phyloP scores from a whole-genome alignment of 129 eudicot genomes.

The Oenanthe sinensis region DNA sequence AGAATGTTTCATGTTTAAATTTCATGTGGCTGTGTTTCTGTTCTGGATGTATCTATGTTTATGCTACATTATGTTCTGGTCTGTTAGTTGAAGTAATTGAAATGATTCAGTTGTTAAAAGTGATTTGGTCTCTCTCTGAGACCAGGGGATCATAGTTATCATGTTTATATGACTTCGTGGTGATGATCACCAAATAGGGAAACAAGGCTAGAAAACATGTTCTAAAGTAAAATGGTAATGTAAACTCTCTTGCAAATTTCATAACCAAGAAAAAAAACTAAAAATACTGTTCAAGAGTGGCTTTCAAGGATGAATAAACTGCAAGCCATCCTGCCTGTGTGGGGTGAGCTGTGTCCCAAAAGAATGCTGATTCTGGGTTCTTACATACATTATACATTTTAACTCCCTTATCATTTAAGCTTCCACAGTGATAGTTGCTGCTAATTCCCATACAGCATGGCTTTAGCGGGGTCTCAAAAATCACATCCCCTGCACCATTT shows the following conservation, averaged over 20 bases:
- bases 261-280: not conserved
- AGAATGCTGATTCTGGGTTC: slow-evolving; percentile 49
- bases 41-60: not conserved
- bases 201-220: not conserved
- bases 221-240: not conserved
- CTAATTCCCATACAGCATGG: slow-evolving; percentile 54
- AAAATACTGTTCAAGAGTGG: slow-evolving; percentile 28
- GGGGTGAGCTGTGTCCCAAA: slow-evolving; percentile 74
- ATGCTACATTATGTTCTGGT: not conserved
- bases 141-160: not conserved
- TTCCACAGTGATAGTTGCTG: slow-evolving; percentile 34
- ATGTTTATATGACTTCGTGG: not conserved
- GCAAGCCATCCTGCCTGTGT: slow-evolving; percentile 80
- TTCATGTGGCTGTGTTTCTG: not conserved
- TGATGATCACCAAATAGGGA: not conserved
- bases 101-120: not conserved
- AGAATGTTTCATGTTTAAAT: not conserved
- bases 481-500: slow-evolving; percentile 33
- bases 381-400: slow-evolving; percentile 49
- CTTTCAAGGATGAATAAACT: slow-evolving; percentile 23
- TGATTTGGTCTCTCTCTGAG: not conserved
- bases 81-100: not conserved
- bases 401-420: slow-evolving; percentile 37
- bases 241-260: not conserved
- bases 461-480: slow-evolving; percentile 68